These are phyloP conservation scores for Artemisia argyi DNA, from an alignment of 129 eudicot species.

Conservation along the genomic window DNA sequence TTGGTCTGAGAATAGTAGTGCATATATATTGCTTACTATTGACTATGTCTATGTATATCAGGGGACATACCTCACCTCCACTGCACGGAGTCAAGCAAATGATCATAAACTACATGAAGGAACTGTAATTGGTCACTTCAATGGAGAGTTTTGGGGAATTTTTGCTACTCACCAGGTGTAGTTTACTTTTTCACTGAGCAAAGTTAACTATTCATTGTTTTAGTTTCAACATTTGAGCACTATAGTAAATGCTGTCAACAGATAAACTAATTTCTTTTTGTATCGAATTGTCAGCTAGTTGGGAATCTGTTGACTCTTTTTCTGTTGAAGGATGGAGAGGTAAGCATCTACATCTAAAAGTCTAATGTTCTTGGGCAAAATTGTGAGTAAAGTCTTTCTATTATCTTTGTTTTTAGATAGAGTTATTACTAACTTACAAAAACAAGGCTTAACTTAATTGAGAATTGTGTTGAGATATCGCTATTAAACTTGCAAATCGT, in stretches of 20 bases:
- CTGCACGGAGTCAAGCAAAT: conserved; percentile 79
- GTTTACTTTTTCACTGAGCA: conserved; percentile 8
- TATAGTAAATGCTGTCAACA: background rate
- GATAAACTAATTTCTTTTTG: conserved; percentile 8
- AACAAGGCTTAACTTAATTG: too few species aligned
- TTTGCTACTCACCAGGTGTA: conserved; percentile 89
- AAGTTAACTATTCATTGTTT: conserved; percentile 7
- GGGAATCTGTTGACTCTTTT: conserved; percentile 89
- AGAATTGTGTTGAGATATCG: too few species aligned
- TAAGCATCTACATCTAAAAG: conserved; percentile 34
- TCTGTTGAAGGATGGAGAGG: conserved; percentile 70
- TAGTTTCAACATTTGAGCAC: background rate
- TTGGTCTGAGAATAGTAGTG: too few species aligned
- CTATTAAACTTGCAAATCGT: too few species aligned
- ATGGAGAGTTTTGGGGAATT: conserved; percentile 95
- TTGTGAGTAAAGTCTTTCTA: too few species aligned
- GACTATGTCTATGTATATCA: conserved; percentile 30
- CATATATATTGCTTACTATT: conserved; percentile 1
- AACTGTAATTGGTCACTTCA: conserved; percentile 79
- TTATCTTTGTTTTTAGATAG: too few species aligned
- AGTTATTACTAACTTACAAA: too few species aligned
- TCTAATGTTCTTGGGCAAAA: background rate
- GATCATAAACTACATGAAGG: conserved; percentile 81
- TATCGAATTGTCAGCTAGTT: conserved; percentile 58
- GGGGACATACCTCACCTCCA: conserved; percentile 96